Evolutionary conservation across 2,329 filamentous ascomycete genomes (phyloP).

Genomic region (Colletotrichum kahawae): DNA sequence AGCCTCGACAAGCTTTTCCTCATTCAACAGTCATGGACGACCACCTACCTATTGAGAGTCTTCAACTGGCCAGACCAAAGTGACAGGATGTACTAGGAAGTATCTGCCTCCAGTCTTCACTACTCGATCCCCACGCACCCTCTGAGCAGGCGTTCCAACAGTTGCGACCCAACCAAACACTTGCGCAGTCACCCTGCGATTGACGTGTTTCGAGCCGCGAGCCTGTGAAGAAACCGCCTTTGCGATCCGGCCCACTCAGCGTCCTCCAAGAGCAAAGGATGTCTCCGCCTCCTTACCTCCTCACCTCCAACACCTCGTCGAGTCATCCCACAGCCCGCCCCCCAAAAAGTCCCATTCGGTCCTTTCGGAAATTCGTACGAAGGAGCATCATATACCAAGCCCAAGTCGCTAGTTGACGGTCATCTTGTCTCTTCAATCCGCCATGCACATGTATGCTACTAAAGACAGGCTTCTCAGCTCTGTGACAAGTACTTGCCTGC

Average conservation of each 20-base stretch:
- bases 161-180: not conserved
- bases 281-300: not conserved
- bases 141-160: not conserved
- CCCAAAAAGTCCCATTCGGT: not conserved
- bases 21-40: not conserved
- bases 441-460: not conserved
- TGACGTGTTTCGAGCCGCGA: not conserved
- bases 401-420: not conserved
- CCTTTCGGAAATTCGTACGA: not conserved
- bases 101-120: not conserved
- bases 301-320: not conserved
- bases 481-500: not conserved
- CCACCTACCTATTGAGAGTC: not conserved
- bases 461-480: not conserved
- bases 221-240: conserved; percentile 5
- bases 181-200: not conserved
- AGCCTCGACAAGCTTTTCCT: not conserved
- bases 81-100: not conserved
- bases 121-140: not conserved
- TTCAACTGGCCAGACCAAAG: not conserved
- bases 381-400: not conserved
- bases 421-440: not conserved
- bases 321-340: not conserved
- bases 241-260: conserved; percentile 11
- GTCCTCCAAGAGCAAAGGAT: conserved; percentile 3